Conservation (phyloP, 106 monocot species). For the Dendrobium catenatum region DNA sequence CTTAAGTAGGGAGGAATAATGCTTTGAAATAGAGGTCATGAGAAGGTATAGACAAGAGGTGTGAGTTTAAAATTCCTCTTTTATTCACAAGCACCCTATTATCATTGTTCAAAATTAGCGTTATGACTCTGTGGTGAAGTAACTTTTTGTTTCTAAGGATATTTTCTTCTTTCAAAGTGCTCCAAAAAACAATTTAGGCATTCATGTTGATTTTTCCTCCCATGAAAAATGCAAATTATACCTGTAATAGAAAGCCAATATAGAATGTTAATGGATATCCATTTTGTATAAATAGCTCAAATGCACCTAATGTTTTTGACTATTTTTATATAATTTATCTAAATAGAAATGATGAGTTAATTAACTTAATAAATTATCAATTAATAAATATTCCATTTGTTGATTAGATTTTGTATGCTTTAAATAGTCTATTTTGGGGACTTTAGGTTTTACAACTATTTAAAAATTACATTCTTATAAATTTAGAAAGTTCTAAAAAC, state of each 20-base stretch:
- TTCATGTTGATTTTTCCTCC: neutral
- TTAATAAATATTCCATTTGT: too few species aligned
- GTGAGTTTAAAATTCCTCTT: neutral
- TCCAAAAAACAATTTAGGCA: neutral
- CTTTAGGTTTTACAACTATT: too few species aligned
- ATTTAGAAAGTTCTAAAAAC: too few species aligned
- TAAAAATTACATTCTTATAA: too few species aligned
- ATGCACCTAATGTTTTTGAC: neutral
- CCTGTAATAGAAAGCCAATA: neutral
- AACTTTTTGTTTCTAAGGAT: neutral
- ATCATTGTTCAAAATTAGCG: neutral
- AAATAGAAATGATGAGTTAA: too few species aligned
- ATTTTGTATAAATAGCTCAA: neutral
- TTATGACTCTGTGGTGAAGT: neutral
- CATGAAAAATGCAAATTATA: neutral
- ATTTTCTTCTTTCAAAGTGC: neutral
- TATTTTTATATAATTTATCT: too few species aligned
- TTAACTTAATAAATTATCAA: too few species aligned
- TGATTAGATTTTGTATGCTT: too few species aligned
- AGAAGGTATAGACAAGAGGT: neutral
- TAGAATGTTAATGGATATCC: neutral
- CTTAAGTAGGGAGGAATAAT: constrained; percentile 37
- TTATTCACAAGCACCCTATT: neutral
- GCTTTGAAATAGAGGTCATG: constrained; percentile 18
- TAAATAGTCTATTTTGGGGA: too few species aligned